A percentile compares a stretch with the other conserved stretches of the same genome.
phyloP scores from a whole-genome alignment of 345 rosid genomes.

The Corymbia maculata region DNA sequence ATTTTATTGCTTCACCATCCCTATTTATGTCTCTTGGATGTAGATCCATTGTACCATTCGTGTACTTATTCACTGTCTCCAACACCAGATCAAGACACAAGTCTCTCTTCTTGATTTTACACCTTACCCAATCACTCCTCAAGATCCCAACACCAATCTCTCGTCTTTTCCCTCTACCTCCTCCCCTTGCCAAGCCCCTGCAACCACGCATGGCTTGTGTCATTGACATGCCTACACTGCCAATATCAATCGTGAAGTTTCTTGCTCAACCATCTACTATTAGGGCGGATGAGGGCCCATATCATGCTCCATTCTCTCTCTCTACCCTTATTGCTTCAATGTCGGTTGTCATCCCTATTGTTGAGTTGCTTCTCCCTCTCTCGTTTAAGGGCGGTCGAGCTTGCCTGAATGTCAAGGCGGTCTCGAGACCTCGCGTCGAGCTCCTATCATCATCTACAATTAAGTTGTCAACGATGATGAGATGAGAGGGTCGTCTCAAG shows the following conservation, averaged over 20 bases:
- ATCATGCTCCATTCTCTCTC: too few species aligned
- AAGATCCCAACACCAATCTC: not conserved
- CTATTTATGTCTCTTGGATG: not conserved
- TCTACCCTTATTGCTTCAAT: too few species aligned
- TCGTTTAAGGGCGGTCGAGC: fast-evolving
- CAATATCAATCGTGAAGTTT: not conserved
- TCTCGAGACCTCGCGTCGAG: not conserved
- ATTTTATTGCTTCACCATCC: not conserved
- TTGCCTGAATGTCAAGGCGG: not conserved
- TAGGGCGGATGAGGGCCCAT: not conserved
- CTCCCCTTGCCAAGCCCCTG: too few species aligned
- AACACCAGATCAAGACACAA: not conserved
- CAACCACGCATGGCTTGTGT: not conserved
- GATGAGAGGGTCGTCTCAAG: not conserved
- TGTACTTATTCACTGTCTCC: not conserved
- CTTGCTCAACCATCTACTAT: not conserved
- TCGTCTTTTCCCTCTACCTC: too few species aligned
- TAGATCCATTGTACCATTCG: not conserved
- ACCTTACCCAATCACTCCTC: not conserved
- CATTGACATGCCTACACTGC: not conserved
- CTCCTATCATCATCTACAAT: not conserved
- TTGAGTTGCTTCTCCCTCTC: not conserved
- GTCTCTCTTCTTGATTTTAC: not conserved
- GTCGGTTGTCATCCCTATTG: not conserved
- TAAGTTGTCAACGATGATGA: not conserved